Conservation (phyloP, 441 rosid species). For the Euphorbia celastroides region DNA sequence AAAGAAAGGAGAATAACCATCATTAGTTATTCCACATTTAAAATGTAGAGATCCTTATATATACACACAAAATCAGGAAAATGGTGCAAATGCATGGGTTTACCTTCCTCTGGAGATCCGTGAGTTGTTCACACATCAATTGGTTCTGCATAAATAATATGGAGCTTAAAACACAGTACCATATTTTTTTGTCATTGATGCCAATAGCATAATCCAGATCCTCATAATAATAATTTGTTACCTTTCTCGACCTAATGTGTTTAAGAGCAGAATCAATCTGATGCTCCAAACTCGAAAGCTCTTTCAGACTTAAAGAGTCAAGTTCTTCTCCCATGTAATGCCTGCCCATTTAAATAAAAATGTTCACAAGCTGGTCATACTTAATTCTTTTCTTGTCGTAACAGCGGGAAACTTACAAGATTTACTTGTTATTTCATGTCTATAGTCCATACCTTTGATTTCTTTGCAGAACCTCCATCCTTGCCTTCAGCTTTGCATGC, state of each 20-base stretch:
- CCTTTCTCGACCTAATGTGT: constrained; percentile 80
- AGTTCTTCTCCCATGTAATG: constrained; percentile 84
- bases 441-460: constrained; percentile 60
- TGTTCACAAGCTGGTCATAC: not conserved
- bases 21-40: not conserved
- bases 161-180: not conserved
- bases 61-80: not conserved
- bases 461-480: constrained; percentile 74
- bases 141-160: constrained; percentile 52
- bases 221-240: constrained; percentile 12
- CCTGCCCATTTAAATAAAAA: constrained; percentile 27
- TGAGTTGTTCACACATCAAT: constrained; percentile 74
- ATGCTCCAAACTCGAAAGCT: constrained; percentile 84
- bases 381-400: not conserved
- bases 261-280: constrained; percentile 85
- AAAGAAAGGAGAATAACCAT: not conserved
- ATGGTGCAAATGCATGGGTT: not conserved
- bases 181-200: not conserved
- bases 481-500: constrained; percentile 84
- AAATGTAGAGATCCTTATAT: not conserved
- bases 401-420: not conserved
- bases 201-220: not conserved
- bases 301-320: constrained; percentile 59
- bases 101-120: constrained; percentile 88
- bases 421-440: not conserved